Evolutionary conservation across 768 basidiomycete species (phyloP).

Genomic region (Trametes elegans): DNA sequence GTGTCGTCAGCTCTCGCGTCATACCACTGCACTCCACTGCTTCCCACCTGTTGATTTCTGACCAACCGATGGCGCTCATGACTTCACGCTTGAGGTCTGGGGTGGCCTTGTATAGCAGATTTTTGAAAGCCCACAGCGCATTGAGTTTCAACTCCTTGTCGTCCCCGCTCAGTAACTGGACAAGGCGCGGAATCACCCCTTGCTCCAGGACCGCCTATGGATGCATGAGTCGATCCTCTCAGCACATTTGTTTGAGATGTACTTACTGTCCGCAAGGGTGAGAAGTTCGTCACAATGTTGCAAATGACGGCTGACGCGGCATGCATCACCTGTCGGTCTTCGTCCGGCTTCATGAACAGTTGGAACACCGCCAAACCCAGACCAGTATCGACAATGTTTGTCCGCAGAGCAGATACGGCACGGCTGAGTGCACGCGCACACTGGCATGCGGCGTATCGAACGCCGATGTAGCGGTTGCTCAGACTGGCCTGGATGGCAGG

Average conservation of each 20-base stretch:
- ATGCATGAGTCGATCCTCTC: too few species aligned
- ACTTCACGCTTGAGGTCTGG: constrained; percentile 61
- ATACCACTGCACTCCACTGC: background rate
- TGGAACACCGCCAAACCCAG: constrained; percentile 70
- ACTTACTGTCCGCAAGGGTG: constrained; percentile 71
- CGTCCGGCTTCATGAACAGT: constrained; percentile 51
- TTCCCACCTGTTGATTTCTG: constrained; percentile 53
- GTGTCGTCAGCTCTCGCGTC: background rate
- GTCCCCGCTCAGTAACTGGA: constrained; percentile 50
- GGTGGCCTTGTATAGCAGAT: constrained; percentile 65
- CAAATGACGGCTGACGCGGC: constrained; percentile 76
- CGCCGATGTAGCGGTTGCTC: constrained; percentile 61
- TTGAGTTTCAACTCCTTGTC: constrained; percentile 63
- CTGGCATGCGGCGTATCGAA: constrained; percentile 86
- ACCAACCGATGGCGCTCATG: constrained; percentile 71
- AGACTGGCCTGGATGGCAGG: constrained; percentile 55
- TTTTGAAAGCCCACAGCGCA: constrained; percentile 87
- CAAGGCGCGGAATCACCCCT: constrained; percentile 64
- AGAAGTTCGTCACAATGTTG: constrained; percentile 86
- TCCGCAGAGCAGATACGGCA: constrained; percentile 75
- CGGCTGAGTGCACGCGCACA: constrained; percentile 79
- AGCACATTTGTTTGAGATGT: too few species aligned
- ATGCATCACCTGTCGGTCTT: constrained; percentile 67
- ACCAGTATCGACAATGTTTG: constrained; percentile 81
- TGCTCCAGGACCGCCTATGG: constrained; percentile 61